Conservation (phyloP, 805 yeast species). For the Saccharomycopsis microspora region DNA sequence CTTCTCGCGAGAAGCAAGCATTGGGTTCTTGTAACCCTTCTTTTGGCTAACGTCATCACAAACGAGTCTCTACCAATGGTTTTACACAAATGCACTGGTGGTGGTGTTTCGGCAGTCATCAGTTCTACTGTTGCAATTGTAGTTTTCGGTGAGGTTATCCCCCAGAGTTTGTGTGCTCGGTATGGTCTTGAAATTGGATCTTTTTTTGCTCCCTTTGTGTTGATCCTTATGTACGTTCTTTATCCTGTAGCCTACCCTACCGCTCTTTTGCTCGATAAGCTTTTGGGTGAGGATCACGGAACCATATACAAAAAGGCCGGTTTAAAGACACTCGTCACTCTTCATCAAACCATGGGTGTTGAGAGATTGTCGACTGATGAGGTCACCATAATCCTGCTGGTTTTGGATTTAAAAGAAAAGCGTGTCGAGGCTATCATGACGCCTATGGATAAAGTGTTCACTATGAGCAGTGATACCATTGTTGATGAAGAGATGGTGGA, state of each 20-base stretch:
- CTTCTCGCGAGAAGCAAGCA: conserved; percentile 81
- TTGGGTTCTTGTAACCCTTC: conserved; percentile 87
- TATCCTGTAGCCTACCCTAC: conserved; percentile 91
- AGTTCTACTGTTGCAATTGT: conserved; percentile 89
- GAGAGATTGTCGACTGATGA: conserved; percentile 91
- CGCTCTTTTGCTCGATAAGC: conserved; percentile 66
- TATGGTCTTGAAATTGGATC: conserved; percentile 91
- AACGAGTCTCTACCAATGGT: conserved; percentile 93
- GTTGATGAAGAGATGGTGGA: conserved; percentile 79
- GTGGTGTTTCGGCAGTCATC: conserved; percentile 95
- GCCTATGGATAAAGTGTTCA: conserved; percentile 81
- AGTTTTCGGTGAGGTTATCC: conserved; percentile 91
- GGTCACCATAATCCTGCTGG: conserved; percentile 91
- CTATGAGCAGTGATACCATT: conserved; percentile 73
- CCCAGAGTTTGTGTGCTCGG: conserved; percentile 86
- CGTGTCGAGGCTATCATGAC: conserved; percentile 85
- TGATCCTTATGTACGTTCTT: conserved; percentile 73
- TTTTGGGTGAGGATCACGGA: conserved; percentile 93
- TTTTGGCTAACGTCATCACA: conserved; percentile 80
- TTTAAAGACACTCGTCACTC: conserved; percentile 81
- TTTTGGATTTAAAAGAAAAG: conserved; percentile 86
- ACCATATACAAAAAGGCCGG: conserved; percentile 89
- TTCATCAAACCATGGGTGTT: conserved; percentile 91
- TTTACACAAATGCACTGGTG: conserved; percentile 84
- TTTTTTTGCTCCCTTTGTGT: conserved; percentile 79